Evolutionary conservation across 225 moss, liverwort and hornwort species (phyloP).

Genomic region (Straminergon stramineum): DNA sequence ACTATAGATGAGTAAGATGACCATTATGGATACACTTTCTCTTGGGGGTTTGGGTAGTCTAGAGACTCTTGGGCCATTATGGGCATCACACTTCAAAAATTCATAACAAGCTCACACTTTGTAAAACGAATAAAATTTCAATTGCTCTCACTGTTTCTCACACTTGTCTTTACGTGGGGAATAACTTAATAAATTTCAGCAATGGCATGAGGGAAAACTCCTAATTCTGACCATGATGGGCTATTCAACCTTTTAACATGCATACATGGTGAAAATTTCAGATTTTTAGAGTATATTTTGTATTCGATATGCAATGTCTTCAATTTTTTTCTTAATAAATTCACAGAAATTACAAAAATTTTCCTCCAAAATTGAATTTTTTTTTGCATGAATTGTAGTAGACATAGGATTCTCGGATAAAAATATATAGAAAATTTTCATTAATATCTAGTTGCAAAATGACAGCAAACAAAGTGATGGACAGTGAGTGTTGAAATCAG

Average conservation of each 20-base stretch:
- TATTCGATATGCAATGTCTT: background rate
- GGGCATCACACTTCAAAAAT: background rate
- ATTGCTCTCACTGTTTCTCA: background rate
- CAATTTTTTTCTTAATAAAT: background rate
- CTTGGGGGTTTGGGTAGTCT: background rate
- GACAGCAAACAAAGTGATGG: background rate
- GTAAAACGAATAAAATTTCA: background rate
- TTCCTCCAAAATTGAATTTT: fast-evolving
- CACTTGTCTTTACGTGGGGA: background rate
- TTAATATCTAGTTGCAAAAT: background rate
- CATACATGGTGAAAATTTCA: background rate
- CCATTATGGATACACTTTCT: background rate
- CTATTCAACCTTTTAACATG: background rate
- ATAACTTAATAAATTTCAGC: fast-evolving
- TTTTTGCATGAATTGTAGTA: background rate
- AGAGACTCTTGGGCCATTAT: background rate
- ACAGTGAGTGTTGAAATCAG: background rate
- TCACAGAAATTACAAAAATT: background rate
- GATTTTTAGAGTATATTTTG: background rate
- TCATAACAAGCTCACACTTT: background rate
- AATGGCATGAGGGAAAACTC: background rate
- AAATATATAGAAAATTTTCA: no score
- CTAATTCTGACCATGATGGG: background rate
- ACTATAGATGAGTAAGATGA: background rate
- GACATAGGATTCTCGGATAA: background rate